Percentiles rank a stretch among this genome's conserved stretches.
phyloP scores from a whole-genome alignment of 2,329 filamentous ascomycete species.

The Harringtonia lauricola region DNA sequence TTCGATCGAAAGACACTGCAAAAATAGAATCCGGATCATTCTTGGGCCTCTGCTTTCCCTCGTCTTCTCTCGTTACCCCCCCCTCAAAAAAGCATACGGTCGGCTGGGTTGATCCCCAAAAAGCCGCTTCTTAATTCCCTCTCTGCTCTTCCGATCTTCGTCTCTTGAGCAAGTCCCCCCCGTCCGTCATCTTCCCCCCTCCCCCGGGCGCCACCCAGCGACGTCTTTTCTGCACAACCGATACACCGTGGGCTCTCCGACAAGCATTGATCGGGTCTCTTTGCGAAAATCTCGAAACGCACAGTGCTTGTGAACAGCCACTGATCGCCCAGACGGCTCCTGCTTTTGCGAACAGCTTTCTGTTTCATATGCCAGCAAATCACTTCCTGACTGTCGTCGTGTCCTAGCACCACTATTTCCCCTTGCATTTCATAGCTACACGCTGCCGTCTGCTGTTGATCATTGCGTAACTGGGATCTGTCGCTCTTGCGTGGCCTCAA shows the following conservation, averaged over 20 bases:
- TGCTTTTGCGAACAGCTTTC: conserved; percentile 18
- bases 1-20: conserved; percentile 1
- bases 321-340: conserved; percentile 19
- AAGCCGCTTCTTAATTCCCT: background rate
- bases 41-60: background rate
- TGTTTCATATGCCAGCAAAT: conserved; percentile 25
- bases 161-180: no score
- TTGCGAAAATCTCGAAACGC: conserved; percentile 25
- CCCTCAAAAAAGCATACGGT: background rate
- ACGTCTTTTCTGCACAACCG: no score
- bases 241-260: background rate
- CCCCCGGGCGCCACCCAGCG: no score
- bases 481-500: conserved; percentile 4
- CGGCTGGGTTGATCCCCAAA: no score
- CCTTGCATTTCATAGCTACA: background rate
- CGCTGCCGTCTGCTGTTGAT: background rate
- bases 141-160: background rate
- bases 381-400: conserved; percentile 5
- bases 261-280: conserved; percentile 16
- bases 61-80: background rate
- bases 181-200: no score
- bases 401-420: background rate
- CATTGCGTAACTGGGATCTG: conserved; percentile 1
- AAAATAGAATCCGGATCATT: background rate
- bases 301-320: conserved; percentile 21